A percentile compares a stretch with the other conserved stretches of the same genome.
Evolutionary conservation across 768 basidiomycete species (phyloP).

Genomic region (Pisolithus albus): DNA sequence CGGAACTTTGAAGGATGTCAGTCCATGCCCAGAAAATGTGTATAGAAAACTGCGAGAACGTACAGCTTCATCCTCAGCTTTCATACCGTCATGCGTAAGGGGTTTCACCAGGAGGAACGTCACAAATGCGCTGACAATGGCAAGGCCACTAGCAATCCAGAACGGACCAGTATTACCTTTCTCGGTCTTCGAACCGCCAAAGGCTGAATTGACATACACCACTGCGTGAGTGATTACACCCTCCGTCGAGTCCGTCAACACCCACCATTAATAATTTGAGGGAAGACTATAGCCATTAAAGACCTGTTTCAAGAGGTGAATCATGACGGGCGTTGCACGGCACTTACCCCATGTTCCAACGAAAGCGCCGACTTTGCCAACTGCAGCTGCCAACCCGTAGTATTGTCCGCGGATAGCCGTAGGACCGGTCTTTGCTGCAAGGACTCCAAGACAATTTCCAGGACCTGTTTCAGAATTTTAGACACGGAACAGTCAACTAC

Average conservation of each 20-base stretch:
- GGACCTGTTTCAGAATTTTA: slow-evolving; percentile 41
- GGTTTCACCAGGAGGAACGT: slow-evolving; percentile 70
- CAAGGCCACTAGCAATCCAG: slow-evolving; percentile 83
- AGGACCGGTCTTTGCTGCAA: slow-evolving; percentile 80
- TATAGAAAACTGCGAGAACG: slow-evolving; percentile 12
- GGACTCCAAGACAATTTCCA: slow-evolving; percentile 78
- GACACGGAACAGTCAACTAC: neutral
- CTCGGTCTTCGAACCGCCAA: slow-evolving; percentile 46
- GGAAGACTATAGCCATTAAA: neutral
- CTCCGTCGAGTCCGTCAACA: neutral
- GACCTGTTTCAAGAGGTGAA: neutral
- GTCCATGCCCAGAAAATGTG: neutral
- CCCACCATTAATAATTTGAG: neutral
- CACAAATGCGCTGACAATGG: slow-evolving; percentile 68
- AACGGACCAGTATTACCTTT: slow-evolving; percentile 79
- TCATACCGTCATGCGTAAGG: slow-evolving; percentile 72
- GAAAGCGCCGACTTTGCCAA: slow-evolving; percentile 83
- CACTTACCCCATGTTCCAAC: slow-evolving; percentile 71
- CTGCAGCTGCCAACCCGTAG: slow-evolving; percentile 80
- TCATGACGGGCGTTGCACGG: neutral
- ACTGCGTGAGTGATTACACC: neutral
- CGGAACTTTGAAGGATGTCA: slow-evolving; percentile 51
- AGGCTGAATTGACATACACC: slow-evolving; percentile 34
- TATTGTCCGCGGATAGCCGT: slow-evolving; percentile 83
- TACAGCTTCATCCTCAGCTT: slow-evolving; percentile 62